These are phyloP conservation scores for Globisporangium spinosum DNA, from an alignment of 352 stramenopile genomes.

Conservation along the genomic window DNA sequence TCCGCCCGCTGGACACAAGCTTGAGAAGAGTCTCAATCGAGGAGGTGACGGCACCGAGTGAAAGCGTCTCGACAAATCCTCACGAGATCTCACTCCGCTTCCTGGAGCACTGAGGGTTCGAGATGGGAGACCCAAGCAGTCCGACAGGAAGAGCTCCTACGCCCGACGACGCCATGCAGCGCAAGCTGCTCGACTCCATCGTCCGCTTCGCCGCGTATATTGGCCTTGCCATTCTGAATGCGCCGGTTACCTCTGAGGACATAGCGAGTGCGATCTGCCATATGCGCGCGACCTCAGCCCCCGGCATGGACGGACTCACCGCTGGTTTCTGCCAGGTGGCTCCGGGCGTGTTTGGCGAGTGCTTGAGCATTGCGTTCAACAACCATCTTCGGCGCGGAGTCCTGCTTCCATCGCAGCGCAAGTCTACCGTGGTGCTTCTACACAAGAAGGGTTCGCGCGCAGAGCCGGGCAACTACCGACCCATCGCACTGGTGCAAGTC, in stretches of 20 bases:
- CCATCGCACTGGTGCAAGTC: conserved; percentile 27
- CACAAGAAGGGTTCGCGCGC: conserved; percentile 18
- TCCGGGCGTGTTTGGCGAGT: conserved; percentile 21
- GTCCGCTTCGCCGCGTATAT: not conserved
- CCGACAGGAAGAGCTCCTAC: too few species aligned
- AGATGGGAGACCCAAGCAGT: too few species aligned
- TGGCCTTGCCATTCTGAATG: not conserved
- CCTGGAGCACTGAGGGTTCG: too few species aligned
- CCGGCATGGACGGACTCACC: conserved; percentile 17
- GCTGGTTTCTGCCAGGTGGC: conserved; percentile 25
- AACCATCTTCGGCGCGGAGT: conserved; percentile 18
- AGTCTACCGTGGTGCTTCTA: conserved; percentile 19
- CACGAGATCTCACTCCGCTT: too few species aligned
- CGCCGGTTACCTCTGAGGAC: conserved; percentile 8
- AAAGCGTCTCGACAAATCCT: too few species aligned
- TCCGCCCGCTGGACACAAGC: too few species aligned
- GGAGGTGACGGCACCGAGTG: too few species aligned
- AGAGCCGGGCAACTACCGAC: conserved; percentile 21
- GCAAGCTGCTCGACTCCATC: conserved; percentile 1
- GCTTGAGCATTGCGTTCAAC: conserved; percentile 22
- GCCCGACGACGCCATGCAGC: too few species aligned
- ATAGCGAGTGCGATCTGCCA: conserved; percentile 4
- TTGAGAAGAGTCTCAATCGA: too few species aligned
- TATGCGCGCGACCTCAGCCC: not conserved
- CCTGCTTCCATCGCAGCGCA: conserved; percentile 20